Evolutionary conservation across 2,329 filamentous ascomycete genomes (phyloP).

Genomic region (Sphaceloma murrayae): DNA sequence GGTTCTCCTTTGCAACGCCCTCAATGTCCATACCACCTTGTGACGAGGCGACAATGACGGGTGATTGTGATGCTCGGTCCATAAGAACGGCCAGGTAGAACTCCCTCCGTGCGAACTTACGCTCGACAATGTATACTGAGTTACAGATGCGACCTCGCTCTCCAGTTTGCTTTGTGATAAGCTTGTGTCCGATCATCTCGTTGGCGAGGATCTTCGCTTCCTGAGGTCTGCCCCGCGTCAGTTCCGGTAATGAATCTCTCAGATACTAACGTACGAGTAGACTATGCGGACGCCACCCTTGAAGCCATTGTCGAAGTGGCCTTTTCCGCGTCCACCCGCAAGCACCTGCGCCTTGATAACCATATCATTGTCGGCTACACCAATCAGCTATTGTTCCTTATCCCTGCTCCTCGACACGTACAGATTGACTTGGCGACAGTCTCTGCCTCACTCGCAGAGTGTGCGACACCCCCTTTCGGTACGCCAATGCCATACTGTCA

Average conservation of each 20-base stretch:
- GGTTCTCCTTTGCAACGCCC: constrained; percentile 93
- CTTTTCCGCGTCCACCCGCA: constrained; percentile 95
- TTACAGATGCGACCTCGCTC: constrained; percentile 88
- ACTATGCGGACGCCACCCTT: constrained; percentile 98
- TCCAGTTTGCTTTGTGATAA: constrained; percentile 98
- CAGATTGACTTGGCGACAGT: constrained; percentile 81
- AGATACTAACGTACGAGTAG: constrained; percentile 73
- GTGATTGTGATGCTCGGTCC: constrained; percentile 83
- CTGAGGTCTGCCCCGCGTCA: constrained; percentile 60
- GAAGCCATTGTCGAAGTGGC: constrained; percentile 93
- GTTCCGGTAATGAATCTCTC: too few species aligned
- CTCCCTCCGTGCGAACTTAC: constrained; percentile 97
- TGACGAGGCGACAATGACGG: constrained; percentile 94
- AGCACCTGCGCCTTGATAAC: constrained; percentile 99
- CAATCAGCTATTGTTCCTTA: constrained; percentile 24
- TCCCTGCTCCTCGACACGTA: constrained; percentile 30
- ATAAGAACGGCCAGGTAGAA: constrained; percentile 99
- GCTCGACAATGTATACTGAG: constrained; percentile 97
- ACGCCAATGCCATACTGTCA: constrained; percentile 85
- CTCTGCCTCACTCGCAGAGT: constrained; percentile 78
- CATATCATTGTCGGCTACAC: constrained; percentile 71
- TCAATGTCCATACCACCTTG: constrained; percentile 99
- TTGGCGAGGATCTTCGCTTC: constrained; percentile 94
- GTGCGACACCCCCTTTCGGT: constrained; percentile 80
- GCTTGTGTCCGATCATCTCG: constrained; percentile 99